Conservation (phyloP, 306 rosid species). For the Aeschynomene evenia region DNA sequence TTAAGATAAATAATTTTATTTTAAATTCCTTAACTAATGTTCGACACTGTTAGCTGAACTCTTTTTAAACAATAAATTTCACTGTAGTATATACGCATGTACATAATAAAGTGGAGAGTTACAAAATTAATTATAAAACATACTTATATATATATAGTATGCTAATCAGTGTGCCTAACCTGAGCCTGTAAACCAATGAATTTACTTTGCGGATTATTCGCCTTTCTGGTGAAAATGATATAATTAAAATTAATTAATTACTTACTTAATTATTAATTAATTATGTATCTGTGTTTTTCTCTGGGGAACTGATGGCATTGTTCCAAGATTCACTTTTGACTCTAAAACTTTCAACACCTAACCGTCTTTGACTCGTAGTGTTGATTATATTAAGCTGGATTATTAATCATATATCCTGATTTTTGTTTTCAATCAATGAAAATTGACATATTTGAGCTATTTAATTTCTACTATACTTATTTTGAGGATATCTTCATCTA, state of each 20-base stretch:
- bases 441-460: neutral
- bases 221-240: conserved; percentile 23
- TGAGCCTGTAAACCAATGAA: conserved; percentile 15
- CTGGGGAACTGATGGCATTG: neutral
- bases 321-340: conserved; percentile 26
- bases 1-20: no score
- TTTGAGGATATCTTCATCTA: no score
- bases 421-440: neutral
- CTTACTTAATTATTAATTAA: no score
- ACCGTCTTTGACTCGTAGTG: neutral
- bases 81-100: neutral
- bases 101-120: neutral
- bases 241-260: neutral
- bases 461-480: no score
- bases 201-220: neutral
- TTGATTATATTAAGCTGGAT: neutral
- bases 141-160: no score
- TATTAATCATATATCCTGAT: neutral
- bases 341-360: conserved; percentile 26
- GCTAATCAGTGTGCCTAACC: conserved; percentile 24
- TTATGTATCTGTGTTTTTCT: neutral
- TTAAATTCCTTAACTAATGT: no score
- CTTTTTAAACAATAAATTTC: no score
- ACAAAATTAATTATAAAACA: neutral
- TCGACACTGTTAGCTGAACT: no score